Conservation (phyloP, 768 basidiomycete genomes). For the Phlebiopsis gigantea region DNA sequence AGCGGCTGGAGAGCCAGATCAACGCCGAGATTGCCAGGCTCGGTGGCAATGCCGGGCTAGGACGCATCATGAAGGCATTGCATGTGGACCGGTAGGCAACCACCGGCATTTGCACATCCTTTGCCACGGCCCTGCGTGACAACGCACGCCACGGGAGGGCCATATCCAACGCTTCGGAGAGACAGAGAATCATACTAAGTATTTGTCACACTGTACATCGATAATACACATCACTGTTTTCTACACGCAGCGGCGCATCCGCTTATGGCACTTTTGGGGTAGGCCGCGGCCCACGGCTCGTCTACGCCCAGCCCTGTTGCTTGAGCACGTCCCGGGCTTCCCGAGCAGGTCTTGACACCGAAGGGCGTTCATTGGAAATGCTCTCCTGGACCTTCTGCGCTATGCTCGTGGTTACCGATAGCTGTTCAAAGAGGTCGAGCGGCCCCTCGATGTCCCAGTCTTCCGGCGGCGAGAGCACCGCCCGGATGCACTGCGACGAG, state of each 20-base stretch:
- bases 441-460: constrained; percentile 32
- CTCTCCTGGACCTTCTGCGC: constrained; percentile 72
- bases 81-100: constrained; percentile 6
- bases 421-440: constrained; percentile 59
- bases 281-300: background rate
- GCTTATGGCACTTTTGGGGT: background rate
- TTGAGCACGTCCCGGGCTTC: constrained; percentile 72
- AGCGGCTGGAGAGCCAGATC: constrained; percentile 61
- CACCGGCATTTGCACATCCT: background rate
- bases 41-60: constrained; percentile 70
- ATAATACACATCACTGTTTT: background rate
- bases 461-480: constrained; percentile 42
- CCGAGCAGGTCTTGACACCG: constrained; percentile 72
- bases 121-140: too few species aligned
- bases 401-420: constrained; percentile 55
- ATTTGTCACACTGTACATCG: background rate
- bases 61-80: constrained; percentile 50
- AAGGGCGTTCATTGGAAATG: constrained; percentile 61
- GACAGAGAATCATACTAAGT: too few species aligned
- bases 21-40: constrained; percentile 61
- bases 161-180: too few species aligned
- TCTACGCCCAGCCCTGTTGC: background rate
- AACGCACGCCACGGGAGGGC: too few species aligned
- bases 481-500: constrained; percentile 55
- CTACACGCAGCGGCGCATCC: background rate